Evolutionary conservation across 1,284 basidiomycete species (phyloP).

Genomic region (Ustanciosporium gigantosporum): DNA sequence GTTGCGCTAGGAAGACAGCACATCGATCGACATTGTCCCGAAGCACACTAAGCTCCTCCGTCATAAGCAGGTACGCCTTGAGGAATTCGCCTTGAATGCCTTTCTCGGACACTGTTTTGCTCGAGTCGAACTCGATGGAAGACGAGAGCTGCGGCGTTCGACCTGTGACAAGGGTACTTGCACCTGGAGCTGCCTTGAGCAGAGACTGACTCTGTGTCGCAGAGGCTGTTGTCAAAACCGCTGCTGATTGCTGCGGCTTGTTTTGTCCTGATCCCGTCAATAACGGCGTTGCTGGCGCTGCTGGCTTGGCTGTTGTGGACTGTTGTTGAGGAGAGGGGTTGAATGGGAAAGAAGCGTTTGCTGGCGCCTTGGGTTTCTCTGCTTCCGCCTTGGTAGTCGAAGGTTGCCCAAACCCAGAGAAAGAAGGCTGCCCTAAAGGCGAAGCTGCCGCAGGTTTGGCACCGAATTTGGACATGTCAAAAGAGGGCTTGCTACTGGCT

Average conservation of each 20-base stretch:
- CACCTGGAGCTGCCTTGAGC: background rate
- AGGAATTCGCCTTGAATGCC: conserved; percentile 54
- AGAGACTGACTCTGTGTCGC: background rate
- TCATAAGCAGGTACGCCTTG: conserved; percentile 60
- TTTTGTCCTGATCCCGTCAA: conserved; percentile 2
- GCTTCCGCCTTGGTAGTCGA: background rate
- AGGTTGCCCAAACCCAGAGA: conserved; percentile 12
- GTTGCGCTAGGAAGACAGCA: conserved; percentile 56
- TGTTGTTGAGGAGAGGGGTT: background rate
- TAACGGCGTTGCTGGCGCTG: conserved; percentile 1
- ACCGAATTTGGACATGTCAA: conserved; percentile 1
- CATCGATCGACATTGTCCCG: conserved; percentile 27
- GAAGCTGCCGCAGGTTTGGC: conserved; percentile 7
- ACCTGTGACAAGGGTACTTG: conserved; percentile 12
- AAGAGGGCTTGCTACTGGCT: conserved; percentile 1
- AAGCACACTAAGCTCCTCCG: conserved; percentile 58
- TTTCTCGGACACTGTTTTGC: conserved; percentile 45
- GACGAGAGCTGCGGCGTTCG: conserved; percentile 22
- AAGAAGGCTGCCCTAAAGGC: conserved; percentile 3
- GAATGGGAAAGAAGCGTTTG: background rate
- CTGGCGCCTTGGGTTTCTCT: conserved; percentile 1
- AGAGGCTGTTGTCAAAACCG: background rate
- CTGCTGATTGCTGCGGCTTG: background rate
- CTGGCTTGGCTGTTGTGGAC: too few relatives aligned
- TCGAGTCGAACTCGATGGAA: conserved; percentile 6